phyloP scores from a whole-genome alignment of 2,329 filamentous ascomycete genomes.

The Apiospora malaysiana region DNA sequence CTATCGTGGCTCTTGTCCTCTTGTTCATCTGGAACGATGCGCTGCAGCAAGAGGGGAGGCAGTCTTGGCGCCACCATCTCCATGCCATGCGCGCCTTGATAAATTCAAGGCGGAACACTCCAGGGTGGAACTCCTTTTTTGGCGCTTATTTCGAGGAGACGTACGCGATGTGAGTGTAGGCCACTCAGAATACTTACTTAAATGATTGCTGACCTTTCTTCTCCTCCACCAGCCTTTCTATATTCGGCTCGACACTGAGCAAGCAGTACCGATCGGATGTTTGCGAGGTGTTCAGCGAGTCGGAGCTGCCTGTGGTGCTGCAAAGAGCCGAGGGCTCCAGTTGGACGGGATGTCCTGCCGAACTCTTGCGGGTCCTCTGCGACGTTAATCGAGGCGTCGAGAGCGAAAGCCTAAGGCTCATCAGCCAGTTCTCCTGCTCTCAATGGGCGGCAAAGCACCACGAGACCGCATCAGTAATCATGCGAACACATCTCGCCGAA shows the following conservation, averaged over 20 bases:
- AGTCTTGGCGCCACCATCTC: conserved; percentile 23
- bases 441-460: conserved; percentile 10
- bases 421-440: background rate
- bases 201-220: background rate
- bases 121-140: conserved; percentile 12
- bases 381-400: conserved; percentile 10
- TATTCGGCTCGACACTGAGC: conserved; percentile 15
- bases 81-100: conserved; percentile 23
- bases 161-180: conserved; percentile 14
- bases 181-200: background rate
- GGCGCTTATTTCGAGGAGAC: conserved; percentile 17
- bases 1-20: conserved; percentile 21
- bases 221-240: background rate
- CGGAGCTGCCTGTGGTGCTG: conserved; percentile 12
- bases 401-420: background rate
- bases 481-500: conserved; percentile 23
- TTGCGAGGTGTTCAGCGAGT: background rate
- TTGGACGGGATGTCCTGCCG: conserved; percentile 25
- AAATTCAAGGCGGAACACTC: conserved; percentile 10
- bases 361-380: conserved; percentile 16
- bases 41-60: conserved; percentile 23
- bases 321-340: conserved; percentile 21
- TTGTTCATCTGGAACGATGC: conserved; percentile 25
- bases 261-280: conserved; percentile 14
- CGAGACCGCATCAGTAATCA: conserved; percentile 3